Evolutionary conservation across 176 grass and related monocot species (phyloP), one percentile per base, ranked within the genome.

Genomic region (Hyparrhenia diplandra): DNA sequence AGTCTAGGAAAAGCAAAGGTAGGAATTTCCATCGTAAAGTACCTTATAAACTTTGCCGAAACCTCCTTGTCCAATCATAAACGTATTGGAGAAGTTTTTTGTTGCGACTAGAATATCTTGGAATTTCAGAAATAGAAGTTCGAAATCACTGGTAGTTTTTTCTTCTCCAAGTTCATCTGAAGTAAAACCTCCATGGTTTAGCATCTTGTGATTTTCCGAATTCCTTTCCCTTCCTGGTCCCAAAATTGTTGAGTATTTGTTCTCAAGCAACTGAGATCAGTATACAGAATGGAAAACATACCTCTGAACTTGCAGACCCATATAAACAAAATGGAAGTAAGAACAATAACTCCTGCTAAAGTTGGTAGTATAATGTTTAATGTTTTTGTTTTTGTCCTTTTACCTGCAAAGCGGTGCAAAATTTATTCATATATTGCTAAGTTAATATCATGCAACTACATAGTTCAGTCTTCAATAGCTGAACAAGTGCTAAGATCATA

Each of bases 41-140:
- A 81, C 87, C 87, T 85, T 80, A 37, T 68, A 84, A 67, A 88
- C 80, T 46, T 77, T 72, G 14, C 80, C 75, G 12, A 88, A 85
- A 52, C 76, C 75, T 8, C 67, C 87, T 18, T 88, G 73, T 54
- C 86, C 73, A 13, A 87, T 47, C 51, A 66, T 67, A 54, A 11
- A 46, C 43, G 14, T n/a, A 10, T 46, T 66, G 8, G 58, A 68
- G n/a, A 89, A 89, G 41, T 85, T 71, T 34, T 60, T 18, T 12
- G 65, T 88, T 1, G 87, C 74, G 2, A 34, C 1, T 3, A 34
- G 21, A 55, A 89, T 73, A 14, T n/a, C 55, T 60, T 84, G 67
- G 13, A 84, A 88, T 9, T 27, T 88, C 1, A 84, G 7, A 42
- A 84, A 42, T 45, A 59, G 17, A 69, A 78, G 61, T 63, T 79